Evolutionary conservation across 83 land plant species (phyloP), one percentile per base, ranked within the genome.

Genomic region (Diphasiastrum complanatum): DNA sequence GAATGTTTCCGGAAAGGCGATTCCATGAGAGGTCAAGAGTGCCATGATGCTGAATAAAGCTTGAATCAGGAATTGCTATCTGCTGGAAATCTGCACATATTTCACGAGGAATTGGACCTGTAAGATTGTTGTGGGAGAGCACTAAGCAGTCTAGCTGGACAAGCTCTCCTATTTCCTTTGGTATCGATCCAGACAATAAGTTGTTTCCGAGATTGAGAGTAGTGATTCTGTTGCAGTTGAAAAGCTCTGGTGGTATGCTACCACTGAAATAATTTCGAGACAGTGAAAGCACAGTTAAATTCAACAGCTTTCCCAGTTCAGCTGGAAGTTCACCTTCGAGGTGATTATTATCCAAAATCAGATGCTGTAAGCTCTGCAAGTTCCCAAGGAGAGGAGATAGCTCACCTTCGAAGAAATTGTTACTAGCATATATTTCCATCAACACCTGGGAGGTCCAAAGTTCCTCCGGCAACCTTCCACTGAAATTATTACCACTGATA

Each of bases 1-100:
- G 85, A 32, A 82, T 82, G 35, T n/a, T 19, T 32, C 95, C 95
- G 11, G 48, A 57, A 18, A 88, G 60, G 2, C 49, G 53, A 66
- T 85, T 88, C 62, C 62, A 51, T 0, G 87, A 83, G 18, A 88
- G 71, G 55, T 85, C 86, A 40, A 88, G 74, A 48, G 76, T 64
- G 26, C 89, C 86, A 71, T 73, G 62, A 38, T 84, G 88, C 69
- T 84, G 88, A 40, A 23, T 41, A 63, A 56, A 84, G 65, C 67
- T 78, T 0, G 83, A 79, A 34, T 84, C 88, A 0, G 88, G 82
- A 22, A 69, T 26, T 2, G 50, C 55, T 19, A 54, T 61, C 64
- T 69, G 22, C 56, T 75, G 73, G 64, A 74, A 79, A 4, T 71
- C 78, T 46, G 70, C 49, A 14, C 28, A 11, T 6, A 55, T 30